Evolutionary conservation across 768 basidiomycete genomes (phyloP), one percentile per base, ranked within the genome.

Genomic region (Tubosaeta brunneosetosa): DNA sequence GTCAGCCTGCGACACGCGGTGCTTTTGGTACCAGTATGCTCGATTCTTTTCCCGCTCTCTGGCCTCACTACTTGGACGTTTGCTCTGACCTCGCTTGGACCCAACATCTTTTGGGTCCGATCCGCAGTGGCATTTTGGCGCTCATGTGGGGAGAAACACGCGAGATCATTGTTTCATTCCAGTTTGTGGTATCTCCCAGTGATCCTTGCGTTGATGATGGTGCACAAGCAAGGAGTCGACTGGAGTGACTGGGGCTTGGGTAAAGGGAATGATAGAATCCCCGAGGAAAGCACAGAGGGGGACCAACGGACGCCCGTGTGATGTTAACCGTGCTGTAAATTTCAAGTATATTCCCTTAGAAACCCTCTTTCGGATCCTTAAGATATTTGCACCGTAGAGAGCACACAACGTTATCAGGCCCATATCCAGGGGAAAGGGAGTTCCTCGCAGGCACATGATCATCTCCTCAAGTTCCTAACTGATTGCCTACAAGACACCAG

Each of bases 51-150:
- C 47, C 97, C 97, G 0, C 68, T 91, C n/a, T 85, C 91, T 2
- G 97, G 97, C 3, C 76, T 94, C 36, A 97, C 94, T n/a, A 93
- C 86, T 3, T 93, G 90, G 90, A 68, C 78, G 19, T 97, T 97
- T 64, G 90, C 91, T 1, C 52, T 88, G 14, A 88, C 91, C 6
- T 82, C 84, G 22, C 63, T 91, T 22, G 62, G 84, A 6, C 91
- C 94, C 6, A 97, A 97, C 61, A 73, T 71, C 14, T 66, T 94
- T 29, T 83, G 85, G 66, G 73, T 81, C 1, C 68, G 78, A 13
- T 82, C 85, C 1, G 88, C 94, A 1, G 87, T 79, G 76, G 71
- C 68, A 43, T 97, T 94, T 62, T 91, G 86, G 82, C 76, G 75
- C 43, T 70, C 64, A 6, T 82, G 86, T 27, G 81, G 82, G 11